phyloP scores from a whole-genome alignment of 768 basidiomycete species.

The Lanmaoa pseudosensibilis region DNA sequence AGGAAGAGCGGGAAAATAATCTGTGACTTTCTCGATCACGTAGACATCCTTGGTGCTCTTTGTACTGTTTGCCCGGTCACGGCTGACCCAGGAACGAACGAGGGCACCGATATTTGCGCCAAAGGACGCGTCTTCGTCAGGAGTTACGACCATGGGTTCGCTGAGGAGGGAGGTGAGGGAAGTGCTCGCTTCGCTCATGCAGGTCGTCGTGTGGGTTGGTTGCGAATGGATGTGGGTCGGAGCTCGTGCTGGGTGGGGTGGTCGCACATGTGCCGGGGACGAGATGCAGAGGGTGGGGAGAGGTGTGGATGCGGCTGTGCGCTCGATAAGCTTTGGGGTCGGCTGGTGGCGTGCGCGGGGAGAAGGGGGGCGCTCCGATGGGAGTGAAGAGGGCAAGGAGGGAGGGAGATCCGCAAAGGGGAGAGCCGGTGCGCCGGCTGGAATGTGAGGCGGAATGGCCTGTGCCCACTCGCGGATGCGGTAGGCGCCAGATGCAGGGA shows the following conservation, averaged over 20 bases:
- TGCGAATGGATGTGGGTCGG: conserved; percentile 35
- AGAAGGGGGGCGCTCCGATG: conserved; percentile 15
- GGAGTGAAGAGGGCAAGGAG: neutral
- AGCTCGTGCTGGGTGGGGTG: conserved; percentile 30
- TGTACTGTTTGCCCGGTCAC: conserved; percentile 25
- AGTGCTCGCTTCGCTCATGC: conserved; percentile 43
- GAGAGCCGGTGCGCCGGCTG: conserved; percentile 30
- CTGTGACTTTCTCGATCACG: conserved; percentile 32
- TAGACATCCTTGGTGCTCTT: conserved; percentile 29
- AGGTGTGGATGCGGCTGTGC: conserved; percentile 30
- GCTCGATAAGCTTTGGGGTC: conserved; percentile 38
- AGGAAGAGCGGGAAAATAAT: conserved; percentile 29
- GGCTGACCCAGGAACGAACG: conserved; percentile 30
- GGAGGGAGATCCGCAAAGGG: conserved; percentile 26
- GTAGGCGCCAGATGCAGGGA: conserved; percentile 1
- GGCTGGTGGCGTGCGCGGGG: conserved; percentile 26
- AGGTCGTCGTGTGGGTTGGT: conserved; percentile 36
- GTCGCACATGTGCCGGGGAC: conserved; percentile 35
- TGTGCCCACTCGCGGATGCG: conserved; percentile 33
- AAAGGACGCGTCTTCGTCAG: conserved; percentile 43
- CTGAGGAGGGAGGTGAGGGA: conserved; percentile 53
- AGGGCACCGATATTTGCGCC: conserved; percentile 48
- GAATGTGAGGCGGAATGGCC: conserved; percentile 33
- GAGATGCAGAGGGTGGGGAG: conserved; percentile 54
- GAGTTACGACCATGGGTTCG: conserved; percentile 40